A percentile compares a stretch with the other conserved stretches of the same genome.
Evolutionary conservation across 2,329 filamentous ascomycete species (phyloP).

Genomic region (Hymenoscyphus albidus): DNA sequence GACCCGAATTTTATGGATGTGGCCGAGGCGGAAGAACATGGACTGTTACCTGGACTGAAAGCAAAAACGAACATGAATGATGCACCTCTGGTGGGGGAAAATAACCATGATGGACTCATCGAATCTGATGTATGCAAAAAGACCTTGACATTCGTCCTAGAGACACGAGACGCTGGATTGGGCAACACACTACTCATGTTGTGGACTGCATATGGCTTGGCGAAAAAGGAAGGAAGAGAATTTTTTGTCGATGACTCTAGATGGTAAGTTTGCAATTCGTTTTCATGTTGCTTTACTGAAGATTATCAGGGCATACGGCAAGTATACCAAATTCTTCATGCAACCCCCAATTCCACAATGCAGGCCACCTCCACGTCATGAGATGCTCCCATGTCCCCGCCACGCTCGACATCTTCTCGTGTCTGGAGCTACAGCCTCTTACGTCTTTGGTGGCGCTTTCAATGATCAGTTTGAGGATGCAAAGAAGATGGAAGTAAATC

Average conservation of each 20-base stretch:
- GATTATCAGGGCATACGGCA: constrained; percentile 62
- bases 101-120: constrained; percentile 39
- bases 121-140: constrained; percentile 58
- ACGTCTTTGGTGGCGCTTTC: constrained; percentile 60
- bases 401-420: constrained; percentile 72
- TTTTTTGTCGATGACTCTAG: constrained; percentile 84
- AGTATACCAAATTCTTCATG: constrained; percentile 68
- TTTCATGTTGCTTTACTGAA: constrained; percentile 5
- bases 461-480: constrained; percentile 49
- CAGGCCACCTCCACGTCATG: constrained; percentile 65
- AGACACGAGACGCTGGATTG: constrained; percentile 69
- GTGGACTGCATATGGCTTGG: constrained; percentile 81
- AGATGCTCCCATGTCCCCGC: constrained; percentile 77
- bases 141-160: constrained; percentile 75
- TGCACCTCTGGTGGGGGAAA: constrained; percentile 46
- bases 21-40: constrained; percentile 62
- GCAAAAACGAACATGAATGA: constrained; percentile 30
- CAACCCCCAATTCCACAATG: constrained; percentile 63
- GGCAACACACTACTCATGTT: constrained; percentile 73
- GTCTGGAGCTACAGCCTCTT: constrained; percentile 62
- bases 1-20: constrained; percentile 74
- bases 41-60: constrained; percentile 50
- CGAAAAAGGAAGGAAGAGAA: constrained; percentile 65
- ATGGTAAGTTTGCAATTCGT: constrained; percentile 46
- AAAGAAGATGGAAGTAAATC: constrained; percentile 46